Evolutionary conservation across 768 basidiomycete genomes (phyloP).

Genomic region (Pisolithus microcarpus): DNA sequence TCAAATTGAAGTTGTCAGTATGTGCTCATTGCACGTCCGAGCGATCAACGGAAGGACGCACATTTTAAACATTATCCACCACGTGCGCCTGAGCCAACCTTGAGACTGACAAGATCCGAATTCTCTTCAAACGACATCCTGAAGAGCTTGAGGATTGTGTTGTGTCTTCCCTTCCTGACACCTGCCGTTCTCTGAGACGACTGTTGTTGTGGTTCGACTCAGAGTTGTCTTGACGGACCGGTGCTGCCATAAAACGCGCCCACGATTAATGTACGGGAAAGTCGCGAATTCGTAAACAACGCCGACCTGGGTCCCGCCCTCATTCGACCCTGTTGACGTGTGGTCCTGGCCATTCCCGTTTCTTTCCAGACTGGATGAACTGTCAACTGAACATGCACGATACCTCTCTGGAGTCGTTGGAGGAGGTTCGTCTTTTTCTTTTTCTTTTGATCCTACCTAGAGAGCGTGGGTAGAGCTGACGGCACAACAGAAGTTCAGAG

Average conservation of each 20-base stretch:
- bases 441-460: not conserved
- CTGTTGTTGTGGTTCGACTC: too few species aligned
- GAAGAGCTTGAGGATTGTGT: too few species aligned
- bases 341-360: not conserved
- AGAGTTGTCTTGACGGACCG: too few species aligned
- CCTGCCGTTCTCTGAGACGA: too few species aligned
- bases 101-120: too few species aligned
- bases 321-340: not conserved
- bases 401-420: conserved; percentile 19
- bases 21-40: too few species aligned
- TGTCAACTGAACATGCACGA: conserved; percentile 10
- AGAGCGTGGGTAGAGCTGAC: not conserved
- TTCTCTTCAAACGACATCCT: too few species aligned
- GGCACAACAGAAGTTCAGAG: conserved; percentile 43
- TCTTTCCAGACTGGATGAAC: not conserved
- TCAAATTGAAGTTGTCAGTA: too few species aligned
- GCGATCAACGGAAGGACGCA: too few species aligned
- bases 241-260: not conserved
- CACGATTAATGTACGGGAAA: not conserved
- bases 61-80: too few species aligned
- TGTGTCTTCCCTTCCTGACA: too few species aligned
- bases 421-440: conserved; percentile 18
- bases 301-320: not conserved
- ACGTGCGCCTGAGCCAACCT: too few species aligned
- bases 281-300: not conserved